phyloP scores from a whole-genome alignment of 2,329 filamentous ascomycete genomes.

The Huntiella decipiens region DNA sequence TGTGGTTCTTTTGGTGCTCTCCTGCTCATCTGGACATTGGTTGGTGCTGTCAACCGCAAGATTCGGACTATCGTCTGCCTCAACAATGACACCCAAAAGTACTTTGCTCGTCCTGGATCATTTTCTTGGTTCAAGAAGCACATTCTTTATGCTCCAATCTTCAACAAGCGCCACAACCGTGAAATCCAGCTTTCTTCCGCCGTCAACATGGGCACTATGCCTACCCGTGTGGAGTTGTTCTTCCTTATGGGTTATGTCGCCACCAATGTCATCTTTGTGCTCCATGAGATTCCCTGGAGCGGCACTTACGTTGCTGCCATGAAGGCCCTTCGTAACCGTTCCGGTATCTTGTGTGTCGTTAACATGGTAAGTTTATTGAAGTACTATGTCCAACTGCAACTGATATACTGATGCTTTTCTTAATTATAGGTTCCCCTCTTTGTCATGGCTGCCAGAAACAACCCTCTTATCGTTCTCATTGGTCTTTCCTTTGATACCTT shows the following conservation, averaged over 20 bases:
- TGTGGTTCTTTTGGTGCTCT: slow-evolving; percentile 43
- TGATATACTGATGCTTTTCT: neutral
- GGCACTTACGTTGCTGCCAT: slow-evolving; percentile 24
- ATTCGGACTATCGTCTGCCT: slow-evolving; percentile 57
- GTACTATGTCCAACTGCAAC: neutral
- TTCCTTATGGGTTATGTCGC: slow-evolving; percentile 36
- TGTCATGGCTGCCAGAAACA: slow-evolving; percentile 80
- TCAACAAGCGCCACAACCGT: slow-evolving; percentile 46
- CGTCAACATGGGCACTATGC: slow-evolving; percentile 41
- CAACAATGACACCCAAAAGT: slow-evolving; percentile 60
- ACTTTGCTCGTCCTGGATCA: slow-evolving; percentile 31
- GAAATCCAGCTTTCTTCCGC: slow-evolving; percentile 44
- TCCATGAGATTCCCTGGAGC: slow-evolving; percentile 35
- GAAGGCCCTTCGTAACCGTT: slow-evolving; percentile 59
- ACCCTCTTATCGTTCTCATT: slow-evolving; percentile 65
- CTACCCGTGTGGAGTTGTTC: slow-evolving; percentile 42
- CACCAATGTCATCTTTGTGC: slow-evolving; percentile 49
- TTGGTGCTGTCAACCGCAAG: slow-evolving; percentile 42
- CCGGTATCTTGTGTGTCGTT: slow-evolving; percentile 63
- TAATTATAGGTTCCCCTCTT: slow-evolving; percentile 42
- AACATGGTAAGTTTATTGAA: slow-evolving; percentile 48
- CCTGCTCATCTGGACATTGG: slow-evolving; percentile 48
- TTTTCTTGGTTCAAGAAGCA: slow-evolving; percentile 12
- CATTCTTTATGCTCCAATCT: slow-evolving; percentile 40
- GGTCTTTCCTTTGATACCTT: slow-evolving; percentile 91